phyloP scores from a whole-genome alignment of 345 rosid genomes.

The Syzygium aqueum region DNA sequence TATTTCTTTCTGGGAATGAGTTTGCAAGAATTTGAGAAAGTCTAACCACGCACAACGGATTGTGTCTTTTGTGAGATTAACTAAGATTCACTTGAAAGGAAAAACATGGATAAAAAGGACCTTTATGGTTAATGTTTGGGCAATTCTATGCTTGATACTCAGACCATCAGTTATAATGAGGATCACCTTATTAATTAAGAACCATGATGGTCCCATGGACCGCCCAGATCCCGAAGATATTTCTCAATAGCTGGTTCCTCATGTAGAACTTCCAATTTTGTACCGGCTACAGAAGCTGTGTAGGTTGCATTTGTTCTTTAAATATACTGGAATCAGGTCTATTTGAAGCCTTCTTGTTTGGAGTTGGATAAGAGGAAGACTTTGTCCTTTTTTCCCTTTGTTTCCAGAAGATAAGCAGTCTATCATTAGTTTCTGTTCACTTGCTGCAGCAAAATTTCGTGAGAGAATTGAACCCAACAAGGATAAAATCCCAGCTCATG shows the following conservation, averaged over 20 bases:
- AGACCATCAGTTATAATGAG: not conserved
- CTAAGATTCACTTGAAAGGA: not conserved
- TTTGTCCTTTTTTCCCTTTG: not conserved
- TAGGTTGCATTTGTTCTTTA: not conserved
- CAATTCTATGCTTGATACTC: not conserved
- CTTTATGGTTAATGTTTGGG: not conserved
- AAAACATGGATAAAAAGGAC: not conserved
- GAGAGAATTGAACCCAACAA: slow-evolving; percentile 85
- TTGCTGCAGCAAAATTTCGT: slow-evolving; percentile 73
- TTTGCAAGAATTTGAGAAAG: not conserved
- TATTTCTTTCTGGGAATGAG: not conserved
- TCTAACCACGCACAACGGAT: not conserved
- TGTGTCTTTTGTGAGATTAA: not conserved
- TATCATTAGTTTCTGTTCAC: not conserved
- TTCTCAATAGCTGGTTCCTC: not conserved
- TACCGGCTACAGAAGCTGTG: not conserved
- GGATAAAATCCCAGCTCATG: slow-evolving; percentile 83
- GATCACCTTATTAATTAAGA: not conserved
- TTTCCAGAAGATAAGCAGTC: not conserved
- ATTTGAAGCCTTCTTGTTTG: not conserved
- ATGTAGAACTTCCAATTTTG: not conserved
- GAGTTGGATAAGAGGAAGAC: not conserved
- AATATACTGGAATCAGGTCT: not conserved
- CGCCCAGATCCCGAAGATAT: not conserved
- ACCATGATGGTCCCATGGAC: not conserved